Evolutionary conservation across 805 yeast species (phyloP).

Genomic region (Sporopachydermia quercuum): DNA sequence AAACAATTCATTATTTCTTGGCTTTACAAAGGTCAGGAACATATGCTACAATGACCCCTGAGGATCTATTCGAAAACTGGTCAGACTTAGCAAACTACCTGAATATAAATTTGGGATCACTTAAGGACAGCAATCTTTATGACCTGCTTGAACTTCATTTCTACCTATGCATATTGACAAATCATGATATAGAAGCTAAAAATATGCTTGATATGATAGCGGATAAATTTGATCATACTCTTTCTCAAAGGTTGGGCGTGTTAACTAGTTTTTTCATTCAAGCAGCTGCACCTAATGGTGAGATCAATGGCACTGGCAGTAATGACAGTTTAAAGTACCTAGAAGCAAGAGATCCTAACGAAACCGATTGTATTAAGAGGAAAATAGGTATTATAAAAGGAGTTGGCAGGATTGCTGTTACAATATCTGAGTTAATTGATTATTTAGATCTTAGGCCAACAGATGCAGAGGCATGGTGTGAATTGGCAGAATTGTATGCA

Average conservation of each 20-base stretch:
- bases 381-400: slow-evolving; percentile 16
- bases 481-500: slow-evolving; percentile 52
- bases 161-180: slow-evolving; percentile 43
- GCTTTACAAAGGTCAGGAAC: slow-evolving; percentile 33
- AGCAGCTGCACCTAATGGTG: slow-evolving; percentile 26
- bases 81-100: slow-evolving; percentile 26
- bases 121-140: slow-evolving; percentile 28
- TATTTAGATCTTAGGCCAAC: slow-evolving; percentile 52
- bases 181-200: slow-evolving; percentile 60
- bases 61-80: slow-evolving; percentile 26
- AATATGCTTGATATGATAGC: slow-evolving; percentile 43
- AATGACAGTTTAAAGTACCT: slow-evolving; percentile 23
- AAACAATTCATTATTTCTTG: slow-evolving; percentile 27
- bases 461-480: slow-evolving; percentile 70
- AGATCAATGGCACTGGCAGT: slow-evolving; percentile 12
- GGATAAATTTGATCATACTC: slow-evolving; percentile 49
- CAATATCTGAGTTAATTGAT: slow-evolving; percentile 37
- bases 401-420: slow-evolving; percentile 21
- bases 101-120: slow-evolving; percentile 18
- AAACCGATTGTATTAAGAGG: slow-evolving; percentile 17
- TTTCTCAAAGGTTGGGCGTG: slow-evolving; percentile 40
- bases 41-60: slow-evolving; percentile 35
- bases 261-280: slow-evolving; percentile 43
- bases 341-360: slow-evolving; percentile 17
- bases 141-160: slow-evolving; percentile 59